Evolutionary conservation across 2,329 filamentous ascomycete genomes (phyloP), one percentile per base, ranked within the genome.

Genomic region (Fusarium nygamai): DNA sequence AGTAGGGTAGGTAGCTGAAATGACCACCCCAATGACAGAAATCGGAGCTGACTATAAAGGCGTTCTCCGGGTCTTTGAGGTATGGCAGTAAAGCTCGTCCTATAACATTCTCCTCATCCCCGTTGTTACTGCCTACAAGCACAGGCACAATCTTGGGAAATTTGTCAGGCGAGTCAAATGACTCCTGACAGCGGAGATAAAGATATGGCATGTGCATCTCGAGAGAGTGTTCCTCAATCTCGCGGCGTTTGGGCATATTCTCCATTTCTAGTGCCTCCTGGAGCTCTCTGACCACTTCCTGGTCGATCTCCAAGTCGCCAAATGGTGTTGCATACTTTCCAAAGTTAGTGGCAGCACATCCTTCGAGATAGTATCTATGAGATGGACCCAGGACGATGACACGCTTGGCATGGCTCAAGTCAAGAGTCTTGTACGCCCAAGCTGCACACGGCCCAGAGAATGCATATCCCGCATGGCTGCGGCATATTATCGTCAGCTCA

Each of bases 161-260:
- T 8, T 88, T 79, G 3, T 88, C 83, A 1, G 84, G 79, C 0
- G 86, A 83, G 2, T 83, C 83, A 71, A 89, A 88, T 0, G 86
- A 86, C 66, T 86, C 84, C 58, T 88, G 79, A 6, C 91, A 87
- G 61, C 93, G 90, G 80, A 95, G 95, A 86, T 95, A 95, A 72
- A 98, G 92, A 80, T 97, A 98, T 0, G 96, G 96, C 14, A 98
- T 87, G 77, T 99, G 96, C 93, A 99, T 97, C 85, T 99, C 96
- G 4, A 98, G 88, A 59, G 94, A 98, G 83, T 99, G 96, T 83
- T 99, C 46, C 0, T 48, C 2, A 29, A 48, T 4, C 27, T 27
- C 24, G 8, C 41, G 86, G 8, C 85, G 78, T 24, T 82, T 83
- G 4, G 88, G 90, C 86, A 98, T 96, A 60, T 87, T 85, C 24